phyloP scores from a whole-genome alignment of 139 green algal species.

The Tetradesmus obliquus region DNA sequence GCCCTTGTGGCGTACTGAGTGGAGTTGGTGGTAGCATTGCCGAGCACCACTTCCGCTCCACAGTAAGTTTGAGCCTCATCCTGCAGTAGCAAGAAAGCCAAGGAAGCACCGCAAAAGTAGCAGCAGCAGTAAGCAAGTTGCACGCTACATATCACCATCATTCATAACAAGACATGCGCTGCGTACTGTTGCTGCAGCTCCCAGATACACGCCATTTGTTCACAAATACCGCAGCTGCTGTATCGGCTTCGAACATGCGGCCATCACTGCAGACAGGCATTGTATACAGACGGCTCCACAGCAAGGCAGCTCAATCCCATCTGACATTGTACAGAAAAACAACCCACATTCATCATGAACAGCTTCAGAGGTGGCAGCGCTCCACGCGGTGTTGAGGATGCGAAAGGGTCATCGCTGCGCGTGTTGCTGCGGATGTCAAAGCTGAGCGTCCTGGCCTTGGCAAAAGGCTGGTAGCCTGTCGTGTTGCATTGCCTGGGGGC shows the following conservation, averaged over 20 bases:
- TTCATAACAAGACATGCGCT: too few species aligned
- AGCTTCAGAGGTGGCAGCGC: constrained; percentile 31
- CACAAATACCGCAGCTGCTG: too few species aligned
- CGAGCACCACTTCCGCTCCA: constrained; percentile 19
- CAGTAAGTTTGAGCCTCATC: constrained; percentile 8
- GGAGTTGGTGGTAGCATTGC: background rate
- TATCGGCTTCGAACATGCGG: background rate
- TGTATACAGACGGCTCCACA: too few species aligned
- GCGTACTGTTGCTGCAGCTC: too few species aligned
- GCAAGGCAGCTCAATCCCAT: too few species aligned
- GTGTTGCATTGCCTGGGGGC: background rate
- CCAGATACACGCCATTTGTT: too few species aligned
- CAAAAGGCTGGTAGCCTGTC: constrained; percentile 37
- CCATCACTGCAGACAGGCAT: background rate
- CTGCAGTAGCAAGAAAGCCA: background rate
- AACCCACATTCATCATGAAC: constrained; percentile 39
- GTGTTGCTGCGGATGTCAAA: constrained; percentile 37
- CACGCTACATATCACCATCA: too few species aligned
- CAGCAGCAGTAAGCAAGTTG: too few species aligned
- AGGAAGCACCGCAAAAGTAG: background rate
- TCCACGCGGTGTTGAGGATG: constrained; percentile 28
- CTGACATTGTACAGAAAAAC: too few species aligned
- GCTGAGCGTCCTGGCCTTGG: background rate
- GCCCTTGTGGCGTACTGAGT: background rate
- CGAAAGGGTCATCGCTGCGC: background rate